Evolutionary conservation across 208 protist species (phyloP).

Genomic region (Leishmania tarentolae): DNA sequence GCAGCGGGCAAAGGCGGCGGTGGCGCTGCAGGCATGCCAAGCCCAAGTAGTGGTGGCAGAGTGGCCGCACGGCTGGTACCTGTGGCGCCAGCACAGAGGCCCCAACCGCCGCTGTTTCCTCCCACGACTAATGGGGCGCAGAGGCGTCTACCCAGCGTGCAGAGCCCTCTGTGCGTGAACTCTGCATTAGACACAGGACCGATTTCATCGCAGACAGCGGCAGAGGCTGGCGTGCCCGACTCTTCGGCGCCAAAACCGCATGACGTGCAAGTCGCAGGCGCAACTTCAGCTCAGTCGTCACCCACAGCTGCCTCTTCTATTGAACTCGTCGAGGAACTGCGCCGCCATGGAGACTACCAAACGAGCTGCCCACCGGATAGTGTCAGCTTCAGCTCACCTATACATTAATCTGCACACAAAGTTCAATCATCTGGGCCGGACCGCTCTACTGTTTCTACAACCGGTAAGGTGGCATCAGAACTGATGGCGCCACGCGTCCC

Average conservation of each 20-base stretch:
- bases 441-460: background rate
- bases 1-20: background rate
- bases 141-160: background rate
- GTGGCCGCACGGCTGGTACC: background rate
- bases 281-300: background rate
- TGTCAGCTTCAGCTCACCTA: background rate
- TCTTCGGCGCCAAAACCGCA: background rate
- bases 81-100: background rate
- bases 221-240: background rate
- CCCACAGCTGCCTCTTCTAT: background rate
- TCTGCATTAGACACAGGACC: background rate
- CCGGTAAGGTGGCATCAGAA: background rate
- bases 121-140: background rate
- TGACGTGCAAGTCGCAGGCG: background rate
- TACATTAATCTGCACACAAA: background rate
- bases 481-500: background rate
- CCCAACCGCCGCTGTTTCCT: background rate
- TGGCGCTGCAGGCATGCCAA: background rate
- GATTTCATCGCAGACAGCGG: background rate
- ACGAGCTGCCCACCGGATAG: background rate
- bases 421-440: background rate
- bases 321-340: constrained; percentile 7
- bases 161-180: background rate
- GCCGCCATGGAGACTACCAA: background rate
- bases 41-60: background rate